phyloP scores from a whole-genome alignment of 164 flowering plant genomes.

The Protea cynaroides region DNA sequence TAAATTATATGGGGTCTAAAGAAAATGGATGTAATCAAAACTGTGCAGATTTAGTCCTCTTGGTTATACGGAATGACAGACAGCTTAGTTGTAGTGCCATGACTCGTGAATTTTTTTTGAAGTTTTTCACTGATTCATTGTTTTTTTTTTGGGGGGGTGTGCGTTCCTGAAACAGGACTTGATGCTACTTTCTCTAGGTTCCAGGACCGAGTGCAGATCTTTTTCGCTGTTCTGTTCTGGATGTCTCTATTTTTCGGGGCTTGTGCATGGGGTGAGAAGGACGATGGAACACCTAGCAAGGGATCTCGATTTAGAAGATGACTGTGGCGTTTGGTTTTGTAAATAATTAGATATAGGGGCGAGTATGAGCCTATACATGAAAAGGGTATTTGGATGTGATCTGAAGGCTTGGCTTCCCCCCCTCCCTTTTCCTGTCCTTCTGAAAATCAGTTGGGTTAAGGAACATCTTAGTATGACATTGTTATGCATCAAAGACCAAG shows the following conservation, averaged over 20 bases:
- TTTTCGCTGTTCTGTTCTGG: slow-evolving; percentile 68
- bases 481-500: background rate
- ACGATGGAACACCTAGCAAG: slow-evolving; percentile 33
- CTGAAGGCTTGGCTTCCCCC: background rate
- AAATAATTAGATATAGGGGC: slow-evolving; percentile 9
- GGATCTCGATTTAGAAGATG: slow-evolving; percentile 39
- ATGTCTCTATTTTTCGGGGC: slow-evolving; percentile 75
- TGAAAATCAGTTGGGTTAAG: background rate
- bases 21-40: too few species aligned
- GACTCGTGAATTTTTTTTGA: too few species aligned
- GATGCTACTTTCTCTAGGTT: slow-evolving; percentile 5
- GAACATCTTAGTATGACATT: background rate
- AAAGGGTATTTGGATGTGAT: background rate
- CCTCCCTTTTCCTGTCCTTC: background rate
- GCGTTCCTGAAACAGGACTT: background rate
- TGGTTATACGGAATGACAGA: too few species aligned
- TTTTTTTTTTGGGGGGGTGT: background rate
- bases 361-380: background rate
- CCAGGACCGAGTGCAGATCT: slow-evolving; percentile 46
- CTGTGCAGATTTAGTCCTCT: too few species aligned
- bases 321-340: slow-evolving; percentile 17
- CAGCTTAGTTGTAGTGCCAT: too few species aligned
- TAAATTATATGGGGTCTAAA: too few species aligned
- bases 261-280: slow-evolving; percentile 45
- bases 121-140: too few species aligned